Conservation (phyloP, 352 stramenopile genomes). For the Phytophthora aleatoria region DNA sequence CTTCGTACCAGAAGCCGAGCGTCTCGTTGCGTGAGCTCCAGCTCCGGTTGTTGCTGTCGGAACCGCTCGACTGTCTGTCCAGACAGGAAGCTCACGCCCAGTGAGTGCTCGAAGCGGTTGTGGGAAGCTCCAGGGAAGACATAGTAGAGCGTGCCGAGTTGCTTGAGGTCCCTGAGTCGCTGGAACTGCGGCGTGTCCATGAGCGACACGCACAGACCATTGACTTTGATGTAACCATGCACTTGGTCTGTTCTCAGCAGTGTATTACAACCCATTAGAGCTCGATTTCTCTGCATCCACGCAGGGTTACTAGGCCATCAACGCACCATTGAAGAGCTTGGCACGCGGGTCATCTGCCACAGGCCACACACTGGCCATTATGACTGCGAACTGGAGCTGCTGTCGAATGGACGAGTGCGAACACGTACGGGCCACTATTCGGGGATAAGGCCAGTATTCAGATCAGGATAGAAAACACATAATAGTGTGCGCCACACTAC, state of each 20-base stretch:
- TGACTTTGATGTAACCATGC: constrained; percentile 83
- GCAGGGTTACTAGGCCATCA: neutral
- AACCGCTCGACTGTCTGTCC: constrained; percentile 89
- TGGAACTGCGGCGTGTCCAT: constrained; percentile 95
- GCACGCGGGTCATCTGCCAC: constrained; percentile 32
- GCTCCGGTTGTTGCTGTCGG: constrained; percentile 80
- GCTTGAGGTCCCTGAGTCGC: constrained; percentile 93
- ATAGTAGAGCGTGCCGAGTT: constrained; percentile 92
- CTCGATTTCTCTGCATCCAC: constrained; percentile 5
- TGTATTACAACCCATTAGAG: constrained; percentile 8
- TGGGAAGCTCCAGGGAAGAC: constrained; percentile 90
- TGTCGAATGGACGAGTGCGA: constrained; percentile 5
- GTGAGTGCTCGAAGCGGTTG: constrained; percentile 95
- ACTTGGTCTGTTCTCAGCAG: constrained; percentile 58
- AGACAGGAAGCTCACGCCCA: constrained; percentile 95
- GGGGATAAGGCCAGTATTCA: neutral
- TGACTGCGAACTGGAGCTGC: neutral
- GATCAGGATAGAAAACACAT: neutral
- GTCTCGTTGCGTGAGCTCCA: constrained; percentile 92
- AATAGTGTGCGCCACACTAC: constrained; percentile 1
- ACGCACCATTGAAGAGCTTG: constrained; percentile 75
- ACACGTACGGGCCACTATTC: constrained; percentile 4
- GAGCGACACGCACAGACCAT: constrained; percentile 76
- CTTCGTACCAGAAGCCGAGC: constrained; percentile 50
- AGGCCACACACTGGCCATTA: constrained; percentile 28